These are phyloP conservation scores for Murraya paniculata DNA, from an alignment of 345 rosid genomes.

Conservation along the genomic window DNA sequence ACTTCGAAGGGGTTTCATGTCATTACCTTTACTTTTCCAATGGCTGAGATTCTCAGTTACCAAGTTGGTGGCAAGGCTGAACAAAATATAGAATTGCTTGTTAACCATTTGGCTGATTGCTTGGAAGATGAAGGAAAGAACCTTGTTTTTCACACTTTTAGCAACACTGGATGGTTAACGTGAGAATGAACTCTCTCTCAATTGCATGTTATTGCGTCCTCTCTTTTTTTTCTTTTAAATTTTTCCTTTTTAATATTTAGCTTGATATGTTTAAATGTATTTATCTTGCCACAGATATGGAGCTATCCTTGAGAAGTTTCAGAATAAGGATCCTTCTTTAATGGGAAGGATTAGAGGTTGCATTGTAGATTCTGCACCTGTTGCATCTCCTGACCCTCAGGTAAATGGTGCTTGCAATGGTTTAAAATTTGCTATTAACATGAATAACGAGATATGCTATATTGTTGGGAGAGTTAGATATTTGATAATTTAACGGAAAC, in stretches of 20 bases:
- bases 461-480: background rate
- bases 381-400: conserved; percentile 92
- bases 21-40: conserved; percentile 90
- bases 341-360: conserved; percentile 77
- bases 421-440: background rate
- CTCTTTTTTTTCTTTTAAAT: background rate
- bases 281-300: conserved; percentile 66
- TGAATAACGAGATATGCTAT: background rate
- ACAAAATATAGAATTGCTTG: conserved; percentile 69
- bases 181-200: conserved; percentile 33
- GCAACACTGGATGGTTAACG: conserved; percentile 99
- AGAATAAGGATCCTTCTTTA: conserved; percentile 68
- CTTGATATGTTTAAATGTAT: conserved; percentile 10
- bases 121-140: conserved; percentile 88
- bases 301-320: conserved; percentile 83
- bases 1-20: conserved; percentile 86
- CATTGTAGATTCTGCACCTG: conserved; percentile 97
- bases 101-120: conserved; percentile 87
- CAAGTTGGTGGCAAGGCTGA: conserved; percentile 95
- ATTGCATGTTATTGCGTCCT: background rate
- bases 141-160: conserved; percentile 92
- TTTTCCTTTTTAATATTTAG: conserved; percentile 5
- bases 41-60: conserved; percentile 79
- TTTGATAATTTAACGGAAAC: background rate
- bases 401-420: conserved; percentile 39